These are phyloP conservation scores for Solanum medicagineum DNA, from an alignment of 257 asterid species.

Conservation along the genomic window DNA sequence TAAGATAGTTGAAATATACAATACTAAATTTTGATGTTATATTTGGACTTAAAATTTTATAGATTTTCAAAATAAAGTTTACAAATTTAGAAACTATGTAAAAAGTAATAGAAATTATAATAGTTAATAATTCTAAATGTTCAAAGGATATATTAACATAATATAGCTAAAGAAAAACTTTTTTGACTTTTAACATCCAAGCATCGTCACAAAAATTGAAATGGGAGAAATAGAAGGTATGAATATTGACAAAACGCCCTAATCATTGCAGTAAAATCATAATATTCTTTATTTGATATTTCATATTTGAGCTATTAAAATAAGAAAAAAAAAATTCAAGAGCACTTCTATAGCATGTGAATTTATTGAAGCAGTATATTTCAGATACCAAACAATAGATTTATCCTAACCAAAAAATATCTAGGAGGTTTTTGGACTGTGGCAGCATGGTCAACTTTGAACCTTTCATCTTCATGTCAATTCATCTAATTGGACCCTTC, in stretches of 20 bases:
- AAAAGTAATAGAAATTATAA: no score
- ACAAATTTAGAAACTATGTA: no score
- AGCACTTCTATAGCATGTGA: background rate
- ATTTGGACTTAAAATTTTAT: background rate
- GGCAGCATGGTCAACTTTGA: background rate
- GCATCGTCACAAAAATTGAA: no score
- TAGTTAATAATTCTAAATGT: no score
- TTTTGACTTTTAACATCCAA: no score
- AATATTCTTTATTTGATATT: background rate
- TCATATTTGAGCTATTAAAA: background rate
- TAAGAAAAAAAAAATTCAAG: no score
- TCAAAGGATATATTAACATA: no score
- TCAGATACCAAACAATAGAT: background rate
- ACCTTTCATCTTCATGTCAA: background rate
- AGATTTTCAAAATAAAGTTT: background rate
- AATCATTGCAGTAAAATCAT: background rate
- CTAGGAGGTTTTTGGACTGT: background rate
- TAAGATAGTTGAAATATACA: background rate
- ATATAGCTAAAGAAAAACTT: no score
- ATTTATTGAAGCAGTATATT: background rate
- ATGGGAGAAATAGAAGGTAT: no score
- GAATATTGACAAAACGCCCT: background rate
- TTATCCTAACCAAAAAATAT: background rate
- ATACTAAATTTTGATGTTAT: no score
- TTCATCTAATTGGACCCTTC: background rate